These are phyloP conservation scores for Abrus pulchellus DNA, from an alignment of 306 rosid species.

Conservation along the genomic window DNA sequence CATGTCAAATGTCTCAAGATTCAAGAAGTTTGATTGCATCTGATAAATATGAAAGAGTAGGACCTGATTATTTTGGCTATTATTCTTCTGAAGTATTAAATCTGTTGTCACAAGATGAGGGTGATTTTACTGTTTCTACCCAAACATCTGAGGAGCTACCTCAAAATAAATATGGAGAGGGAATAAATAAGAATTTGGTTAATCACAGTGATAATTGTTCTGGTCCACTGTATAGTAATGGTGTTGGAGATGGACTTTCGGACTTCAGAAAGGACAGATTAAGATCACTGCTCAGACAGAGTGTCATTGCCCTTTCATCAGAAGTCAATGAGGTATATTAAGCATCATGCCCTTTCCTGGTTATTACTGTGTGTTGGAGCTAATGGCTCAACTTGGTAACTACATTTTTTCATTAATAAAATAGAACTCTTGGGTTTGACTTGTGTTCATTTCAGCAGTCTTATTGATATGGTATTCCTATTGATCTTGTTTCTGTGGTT, in stretches of 20 bases:
- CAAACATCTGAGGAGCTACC: conserved; percentile 44
- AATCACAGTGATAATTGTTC: conserved; percentile 36
- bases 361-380: conserved; percentile 32
- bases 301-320: conserved; percentile 71
- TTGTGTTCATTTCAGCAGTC: conserved; percentile 8
- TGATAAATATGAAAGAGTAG: conserved; percentile 53
- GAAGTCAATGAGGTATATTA: conserved; percentile 86
- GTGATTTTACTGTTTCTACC: conserved; percentile 49
- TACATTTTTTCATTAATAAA: conserved; percentile 2
- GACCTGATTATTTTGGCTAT: conserved; percentile 90
- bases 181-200: conserved; percentile 46
- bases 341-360: conserved; percentile 41
- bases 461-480: conserved; percentile 18
- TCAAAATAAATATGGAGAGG: conserved; percentile 42
- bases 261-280: conserved; percentile 68
- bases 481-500: background rate
- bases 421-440: background rate
- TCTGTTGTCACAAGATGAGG: conserved; percentile 69
- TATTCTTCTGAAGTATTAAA: conserved; percentile 61
- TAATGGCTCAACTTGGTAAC: background rate
- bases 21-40: conserved; percentile 50
- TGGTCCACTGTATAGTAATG: conserved; percentile 55
- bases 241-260: conserved; percentile 62
- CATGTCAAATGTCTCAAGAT: conserved; percentile 68
- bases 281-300: conserved; percentile 73